Base-by-base conservation (phyloP, 768 basidiomycete genomes). In the Kwoniella pini region DNA sequence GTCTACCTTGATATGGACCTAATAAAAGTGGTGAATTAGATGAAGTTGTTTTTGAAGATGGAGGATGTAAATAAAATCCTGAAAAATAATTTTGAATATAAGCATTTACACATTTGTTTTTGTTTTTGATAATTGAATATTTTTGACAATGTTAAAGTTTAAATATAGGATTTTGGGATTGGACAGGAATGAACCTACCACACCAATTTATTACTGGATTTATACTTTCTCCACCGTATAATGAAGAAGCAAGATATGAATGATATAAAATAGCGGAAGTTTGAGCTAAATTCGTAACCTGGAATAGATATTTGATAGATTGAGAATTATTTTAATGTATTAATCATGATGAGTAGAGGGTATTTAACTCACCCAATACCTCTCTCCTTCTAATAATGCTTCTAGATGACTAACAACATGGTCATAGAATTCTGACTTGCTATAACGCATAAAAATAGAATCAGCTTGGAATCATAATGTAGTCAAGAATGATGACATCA, bases 241-340 rank as follows among this genome's bases (percentile, higher is more conserved):
- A 71, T 12, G 81, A 79, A 64, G 87, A 94, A 15, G 85, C 86
- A 46, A 85, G 83, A 45, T 93, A 83, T 11, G 89, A 83, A 68
- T 87, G 85, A 81, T 86, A 95, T 42, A 96, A 83, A 52, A 94
- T 79, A 6, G 90, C 86, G 24, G 90, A 85, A 0, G 90, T 84
- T 74, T 94, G 95, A 42, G 91, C 85, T 21, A 92, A 82, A 75
- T 91, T 92, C n/a, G 91, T 85, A 40, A 95, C 83, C 90, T 91
- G 64, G 51, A 7, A 36, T 15, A 36, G 33, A 7, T 15, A 36
- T 36, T 36, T 36, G 33, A 15, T 7, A 15, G 15, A 36, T 36
- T 15, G 33, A 7, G 15, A 15, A 36, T 36, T 7, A 36, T n/a
- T n/a, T n/a, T n/a, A n/a, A n/a, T n/a, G n/a, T n/a, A n/a, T n/a